Evolutionary conservation across 208 protist species (phyloP), one percentile per base, ranked within the genome.

Genomic region (Leptomonas seymouri): DNA sequence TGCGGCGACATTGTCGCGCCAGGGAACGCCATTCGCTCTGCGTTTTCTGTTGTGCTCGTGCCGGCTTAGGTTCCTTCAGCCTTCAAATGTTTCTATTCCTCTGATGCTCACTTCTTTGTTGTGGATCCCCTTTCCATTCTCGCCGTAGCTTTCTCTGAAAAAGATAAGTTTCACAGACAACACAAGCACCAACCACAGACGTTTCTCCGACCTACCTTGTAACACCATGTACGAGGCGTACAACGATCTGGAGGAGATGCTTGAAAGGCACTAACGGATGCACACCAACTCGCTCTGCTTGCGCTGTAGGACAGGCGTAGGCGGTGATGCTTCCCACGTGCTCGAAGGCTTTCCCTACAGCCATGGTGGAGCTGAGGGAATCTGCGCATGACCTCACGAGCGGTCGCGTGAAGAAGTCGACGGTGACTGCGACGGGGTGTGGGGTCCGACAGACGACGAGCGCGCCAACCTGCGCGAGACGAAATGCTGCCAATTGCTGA

Each of bases 381-480:
- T 36, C 81, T 20, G 41, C 80, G n/a, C 78, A 91, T 49, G 53
- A 74, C 20, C 58, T 91, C 45, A 83, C 78, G 3, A 70, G 41
- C 56, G 63, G 67, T 2, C 46, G 28, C 27, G 50, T 70, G 12
- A 25, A 51, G 18, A 18, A 57, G 16, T 51, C 78, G 18, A 31
- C 84, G 21, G 45, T 76, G 0, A 44, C 83, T 27, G 80, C 75
- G 14, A 48, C 80, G 20, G 63, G 9, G 34, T 42, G 2, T 39
- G 7, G 31, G 27, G 63, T 15, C 75, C 91, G 21, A 69, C 78
- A 18, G 57, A 60, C 3, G 60, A 67, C 20, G 66, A 92, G 60
- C 50, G 39, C 0, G 81, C 74, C 6, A 93, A 92, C 65, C 67
- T 94, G 27, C 81, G 75, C 12, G 82, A 91, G 67, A 87, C 89